Evolutionary conservation across 2,329 filamentous ascomycete species (phyloP).

Genomic region (Trichoderma sp.): DNA sequence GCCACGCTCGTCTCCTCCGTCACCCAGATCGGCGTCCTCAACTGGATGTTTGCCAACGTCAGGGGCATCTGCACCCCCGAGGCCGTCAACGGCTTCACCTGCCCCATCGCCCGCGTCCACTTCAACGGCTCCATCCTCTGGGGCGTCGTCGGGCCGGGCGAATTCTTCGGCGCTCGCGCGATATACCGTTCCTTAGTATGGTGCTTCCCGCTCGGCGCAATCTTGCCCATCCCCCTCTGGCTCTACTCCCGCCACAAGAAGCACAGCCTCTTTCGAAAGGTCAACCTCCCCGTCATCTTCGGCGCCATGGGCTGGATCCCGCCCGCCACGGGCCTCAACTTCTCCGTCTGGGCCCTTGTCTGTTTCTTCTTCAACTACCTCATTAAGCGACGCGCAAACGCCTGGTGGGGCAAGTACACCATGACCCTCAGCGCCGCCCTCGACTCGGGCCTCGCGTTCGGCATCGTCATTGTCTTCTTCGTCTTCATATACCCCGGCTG

Average conservation of each 20-base stretch:
- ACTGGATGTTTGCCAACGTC: conserved; percentile 85
- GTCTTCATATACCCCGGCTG: conserved; percentile 78
- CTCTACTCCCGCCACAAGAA: conserved; percentile 60
- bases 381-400: conserved; percentile 63
- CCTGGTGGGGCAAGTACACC: conserved; percentile 89
- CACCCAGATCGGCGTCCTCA: conserved; percentile 79
- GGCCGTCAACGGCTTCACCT: conserved; percentile 85
- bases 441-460: conserved; percentile 78
- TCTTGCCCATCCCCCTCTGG: conserved; percentile 74
- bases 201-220: conserved; percentile 74
- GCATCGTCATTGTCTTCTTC: conserved; percentile 81
- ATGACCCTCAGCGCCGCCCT: conserved; percentile 84
- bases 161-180: conserved; percentile 76
- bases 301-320: conserved; percentile 84
- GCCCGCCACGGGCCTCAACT: conserved; percentile 82
- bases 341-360: conserved; percentile 80
- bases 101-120: conserved; percentile 81
- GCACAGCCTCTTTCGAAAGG: conserved; percentile 65
- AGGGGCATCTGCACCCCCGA: conserved; percentile 72
- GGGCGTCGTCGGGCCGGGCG: conserved; percentile 78
- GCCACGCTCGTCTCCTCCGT: conserved; percentile 74
- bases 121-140: conserved; percentile 89
- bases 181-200: conserved; percentile 75
- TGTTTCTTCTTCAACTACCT: conserved; percentile 82
- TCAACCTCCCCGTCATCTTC: conserved; percentile 80